These are phyloP conservation scores for Sporothrix pallida DNA, from an alignment of 2,329 filamentous ascomycete genomes.

Conservation along the genomic window DNA sequence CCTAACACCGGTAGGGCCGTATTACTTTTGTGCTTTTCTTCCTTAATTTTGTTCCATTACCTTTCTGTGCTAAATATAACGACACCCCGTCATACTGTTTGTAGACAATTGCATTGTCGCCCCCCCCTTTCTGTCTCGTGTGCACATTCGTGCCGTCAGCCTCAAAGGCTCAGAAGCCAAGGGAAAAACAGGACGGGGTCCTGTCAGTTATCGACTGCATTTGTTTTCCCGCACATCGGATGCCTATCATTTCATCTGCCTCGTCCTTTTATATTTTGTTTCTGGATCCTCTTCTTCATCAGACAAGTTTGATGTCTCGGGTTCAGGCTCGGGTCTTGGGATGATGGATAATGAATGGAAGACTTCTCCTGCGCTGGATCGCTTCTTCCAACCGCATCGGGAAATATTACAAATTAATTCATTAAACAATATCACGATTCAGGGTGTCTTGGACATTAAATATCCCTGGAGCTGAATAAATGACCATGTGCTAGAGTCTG, in stretches of 20 bases:
- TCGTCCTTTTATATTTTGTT: background rate
- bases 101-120: background rate
- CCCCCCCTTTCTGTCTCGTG: background rate
- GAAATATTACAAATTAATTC: conserved; percentile 6
- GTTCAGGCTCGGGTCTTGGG: too few relatives aligned
- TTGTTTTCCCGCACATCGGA: background rate
- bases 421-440: too few relatives aligned
- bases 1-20: conserved; percentile 3
- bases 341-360: too few relatives aligned
- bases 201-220: conserved; percentile 19
- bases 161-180: background rate
- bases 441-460: background rate
- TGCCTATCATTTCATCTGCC: background rate
- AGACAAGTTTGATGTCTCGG: background rate
- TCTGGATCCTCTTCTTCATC: background rate
- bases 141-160: background rate
- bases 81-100: background rate
- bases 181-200: background rate
- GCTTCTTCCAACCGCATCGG: conserved; percentile 5
- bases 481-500: too few relatives aligned
- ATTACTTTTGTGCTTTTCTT: background rate
- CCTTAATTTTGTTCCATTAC: background rate
- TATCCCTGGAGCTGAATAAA: background rate
- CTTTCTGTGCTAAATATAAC: background rate
- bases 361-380: background rate